These are phyloP conservation scores for Ensete glaucum DNA, from an alignment of 176 grass and related monocot species.

Conservation along the genomic window DNA sequence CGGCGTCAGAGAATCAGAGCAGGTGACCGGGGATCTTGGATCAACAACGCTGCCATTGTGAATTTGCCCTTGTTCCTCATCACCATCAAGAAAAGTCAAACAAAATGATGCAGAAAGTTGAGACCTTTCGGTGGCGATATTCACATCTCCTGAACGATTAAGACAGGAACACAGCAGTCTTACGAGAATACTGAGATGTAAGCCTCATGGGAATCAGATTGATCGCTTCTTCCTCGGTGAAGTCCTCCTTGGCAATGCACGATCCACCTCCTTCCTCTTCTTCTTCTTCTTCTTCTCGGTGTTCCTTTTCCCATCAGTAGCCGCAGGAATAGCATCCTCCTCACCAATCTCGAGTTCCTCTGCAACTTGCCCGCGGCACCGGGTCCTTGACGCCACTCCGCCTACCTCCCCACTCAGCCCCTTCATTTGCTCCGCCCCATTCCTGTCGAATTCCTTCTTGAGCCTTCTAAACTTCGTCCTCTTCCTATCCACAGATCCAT, in stretches of 20 bases:
- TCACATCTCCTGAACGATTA: no score
- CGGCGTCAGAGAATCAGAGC: no score
- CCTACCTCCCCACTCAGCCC: background rate
- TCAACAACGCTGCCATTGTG: no score
- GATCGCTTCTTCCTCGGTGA: slow-evolving; percentile 29
- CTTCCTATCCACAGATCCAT: slow-evolving; percentile 18
- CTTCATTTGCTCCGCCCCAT: slow-evolving; percentile 28
- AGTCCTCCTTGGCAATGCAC: slow-evolving; percentile 19
- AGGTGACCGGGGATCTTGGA: no score
- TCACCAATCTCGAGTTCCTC: background rate
- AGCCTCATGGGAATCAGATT: no score
- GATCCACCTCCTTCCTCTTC: slow-evolving; percentile 23
- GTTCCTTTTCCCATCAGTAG: background rate
- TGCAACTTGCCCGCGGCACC: background rate
- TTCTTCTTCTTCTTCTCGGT: slow-evolving; percentile 4
- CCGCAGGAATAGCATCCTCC: background rate
- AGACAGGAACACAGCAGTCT: no score
- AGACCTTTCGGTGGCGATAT: no score
- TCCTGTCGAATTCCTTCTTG: slow-evolving; percentile 52
- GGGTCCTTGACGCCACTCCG: background rate
- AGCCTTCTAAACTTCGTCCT: slow-evolving; percentile 55
- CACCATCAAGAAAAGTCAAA: no score
- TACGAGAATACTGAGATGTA: no score
- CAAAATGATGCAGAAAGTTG: no score
- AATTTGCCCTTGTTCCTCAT: no score